phyloP scores from a whole-genome alignment of 805 yeast species.

The Saturnispora halmiae region DNA sequence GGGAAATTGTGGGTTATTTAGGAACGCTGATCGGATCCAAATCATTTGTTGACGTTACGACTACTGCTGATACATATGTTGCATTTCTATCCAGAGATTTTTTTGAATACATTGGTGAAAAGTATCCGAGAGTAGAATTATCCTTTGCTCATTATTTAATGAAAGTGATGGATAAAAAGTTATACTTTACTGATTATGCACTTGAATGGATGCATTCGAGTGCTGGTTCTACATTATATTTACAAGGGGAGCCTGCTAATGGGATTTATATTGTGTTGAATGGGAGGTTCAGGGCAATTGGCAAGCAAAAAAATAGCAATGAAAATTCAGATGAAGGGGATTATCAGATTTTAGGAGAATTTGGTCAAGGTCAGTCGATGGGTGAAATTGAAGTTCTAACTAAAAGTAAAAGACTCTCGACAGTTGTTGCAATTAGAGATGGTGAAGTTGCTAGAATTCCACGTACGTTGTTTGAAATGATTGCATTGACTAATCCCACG shows the following conservation, averaged over 20 bases:
- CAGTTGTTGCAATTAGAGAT: constrained; percentile 81
- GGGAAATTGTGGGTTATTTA: constrained; percentile 83
- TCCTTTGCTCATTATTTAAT: constrained; percentile 70
- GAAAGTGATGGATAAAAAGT: constrained; percentile 53
- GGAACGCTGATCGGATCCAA: constrained; percentile 72
- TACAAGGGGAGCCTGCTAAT: constrained; percentile 80
- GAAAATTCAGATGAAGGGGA: constrained; percentile 19
- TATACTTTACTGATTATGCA: constrained; percentile 78
- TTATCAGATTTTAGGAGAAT: constrained; percentile 52
- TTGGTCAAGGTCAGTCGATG: constrained; percentile 88
- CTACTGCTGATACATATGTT: constrained; percentile 52
- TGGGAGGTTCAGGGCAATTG: constrained; percentile 71
- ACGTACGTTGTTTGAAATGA: constrained; percentile 73
- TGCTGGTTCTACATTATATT: constrained; percentile 75
- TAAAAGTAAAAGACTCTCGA: constrained; percentile 56
- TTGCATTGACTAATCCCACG: constrained; percentile 78
- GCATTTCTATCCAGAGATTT: constrained; percentile 61
- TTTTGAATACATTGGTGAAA: constrained; percentile 61
- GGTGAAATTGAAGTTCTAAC: constrained; percentile 94
- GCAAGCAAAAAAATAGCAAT: constrained; percentile 8
- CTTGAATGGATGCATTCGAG: constrained; percentile 88
- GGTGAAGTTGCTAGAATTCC: constrained; percentile 93
- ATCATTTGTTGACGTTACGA: constrained; percentile 63
- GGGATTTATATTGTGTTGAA: constrained; percentile 84
- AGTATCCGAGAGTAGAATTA: constrained; percentile 64